Base-by-base conservation (phyloP, 768 basidiomycete species). In the Solioccasus polychromus region DNA sequence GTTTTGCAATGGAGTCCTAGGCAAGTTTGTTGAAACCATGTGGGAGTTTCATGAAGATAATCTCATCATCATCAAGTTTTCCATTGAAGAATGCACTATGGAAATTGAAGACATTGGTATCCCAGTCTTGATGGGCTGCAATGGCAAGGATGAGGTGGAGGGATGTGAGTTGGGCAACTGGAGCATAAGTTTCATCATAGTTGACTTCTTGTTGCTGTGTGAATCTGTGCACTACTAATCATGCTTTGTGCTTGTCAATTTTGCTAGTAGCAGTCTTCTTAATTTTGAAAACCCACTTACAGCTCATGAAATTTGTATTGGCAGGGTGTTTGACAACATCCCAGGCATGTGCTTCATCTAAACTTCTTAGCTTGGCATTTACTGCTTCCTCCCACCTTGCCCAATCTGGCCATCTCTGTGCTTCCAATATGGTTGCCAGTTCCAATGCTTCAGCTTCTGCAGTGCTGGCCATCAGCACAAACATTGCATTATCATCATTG, bases 161-260 rank as follows among this genome's bases (percentile, higher is more conserved):
- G 3, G 58, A 56, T 1, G 47, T 52, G 8, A 62, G 49, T 9
- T 49, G 49, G 0, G 59, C 58, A 1, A 68, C 57, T 0, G 71
- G 71, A 0, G 67, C 54, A 39, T 60, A 71, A 0, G 68, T 72
- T 14, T 73, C 67, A 23, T 53, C 42, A 54, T 66, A 77, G 47
- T 78, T 67, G 10, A 72, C 47, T 0, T 75, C 68, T 1, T 57
- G 56, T 1, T 59, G 49, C 52, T 79, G 77, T 0, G 60, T 44
- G 56, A 68, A 72, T 0, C 77, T 70, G 43, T 71, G 59, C 0
- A 71, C 71, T 0, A 77, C 72, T 0, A 78, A 55, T 0, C 69
- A 39, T 1, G 70, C 74, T 52, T 76, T 77, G 65, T 70, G 68
- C 1, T 59, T 52, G 1, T 49, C 47, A 22, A 75, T 57, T 1